Conservation (phyloP, 2,329 filamentous ascomycete genomes). For the Colletotrichum tabaci region DNA sequence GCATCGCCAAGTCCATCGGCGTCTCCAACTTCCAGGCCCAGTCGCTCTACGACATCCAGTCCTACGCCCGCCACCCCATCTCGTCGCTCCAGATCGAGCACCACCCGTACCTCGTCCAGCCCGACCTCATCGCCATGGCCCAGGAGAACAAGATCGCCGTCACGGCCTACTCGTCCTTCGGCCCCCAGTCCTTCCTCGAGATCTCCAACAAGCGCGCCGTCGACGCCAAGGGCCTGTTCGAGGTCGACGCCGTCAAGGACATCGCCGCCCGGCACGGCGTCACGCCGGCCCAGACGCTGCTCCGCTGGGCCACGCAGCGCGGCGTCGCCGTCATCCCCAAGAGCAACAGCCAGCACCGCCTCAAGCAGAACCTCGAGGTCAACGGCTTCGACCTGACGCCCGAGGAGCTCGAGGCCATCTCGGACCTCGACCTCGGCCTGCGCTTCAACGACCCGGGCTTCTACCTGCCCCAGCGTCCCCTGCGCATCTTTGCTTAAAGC, state of each 20-base stretch:
- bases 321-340: conserved; percentile 77
- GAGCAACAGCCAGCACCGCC: conserved; percentile 65
- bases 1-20: conserved; percentile 71
- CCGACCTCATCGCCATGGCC: conserved; percentile 68
- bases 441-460: conserved; percentile 73
- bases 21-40: conserved; percentile 73
- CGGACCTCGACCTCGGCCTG: conserved; percentile 65
- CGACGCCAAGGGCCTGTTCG: conserved; percentile 49
- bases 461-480: conserved; percentile 57
- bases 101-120: conserved; percentile 77
- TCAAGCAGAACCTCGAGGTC: conserved; percentile 71
- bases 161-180: conserved; percentile 78
- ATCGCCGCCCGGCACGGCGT: conserved; percentile 69
- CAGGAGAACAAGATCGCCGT: conserved; percentile 71
- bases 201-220: conserved; percentile 49
- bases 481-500: conserved; percentile 68
- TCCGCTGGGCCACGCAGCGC: conserved; percentile 78
- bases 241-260: conserved; percentile 58
- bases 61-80: conserved; percentile 69
- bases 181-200: conserved; percentile 63
- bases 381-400: conserved; percentile 67
- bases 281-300: conserved; percentile 75
- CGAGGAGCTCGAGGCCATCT: conserved; percentile 71
- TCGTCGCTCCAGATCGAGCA: conserved; percentile 77
- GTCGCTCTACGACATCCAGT: conserved; percentile 72